phyloP scores from a whole-genome alignment of 2,329 filamentous ascomycete genomes.

The Geosmithia putterillii region DNA sequence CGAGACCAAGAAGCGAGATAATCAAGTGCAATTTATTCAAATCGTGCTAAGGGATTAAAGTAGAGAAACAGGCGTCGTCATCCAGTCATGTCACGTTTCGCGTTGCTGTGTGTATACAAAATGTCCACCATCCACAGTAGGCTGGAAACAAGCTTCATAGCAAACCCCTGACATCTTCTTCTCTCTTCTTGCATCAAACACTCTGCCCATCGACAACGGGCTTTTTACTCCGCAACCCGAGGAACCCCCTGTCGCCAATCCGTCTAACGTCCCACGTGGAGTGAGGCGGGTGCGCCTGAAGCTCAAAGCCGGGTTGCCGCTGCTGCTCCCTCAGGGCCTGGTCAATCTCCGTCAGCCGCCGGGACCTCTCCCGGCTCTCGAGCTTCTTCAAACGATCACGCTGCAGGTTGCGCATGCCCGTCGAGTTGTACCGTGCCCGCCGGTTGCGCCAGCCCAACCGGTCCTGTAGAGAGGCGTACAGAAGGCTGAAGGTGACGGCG shows the following conservation, averaged over 20 bases:
- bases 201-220: not conserved
- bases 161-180: too few species aligned
- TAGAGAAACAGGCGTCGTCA: not conserved
- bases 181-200: not conserved
- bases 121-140: too few species aligned
- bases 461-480: slow-evolving; percentile 4
- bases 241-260: not conserved
- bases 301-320: not conserved
- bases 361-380: slow-evolving; percentile 4
- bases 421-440: slow-evolving; percentile 5
- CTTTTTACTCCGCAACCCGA: not conserved
- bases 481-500: slow-evolving; percentile 3
- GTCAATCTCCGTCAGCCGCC: slow-evolving; percentile 7
- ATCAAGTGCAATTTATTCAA: not conserved
- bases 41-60: not conserved
- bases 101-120: not conserved
- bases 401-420: slow-evolving; percentile 5
- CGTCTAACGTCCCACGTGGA: slow-evolving; percentile 5
- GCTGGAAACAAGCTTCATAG: too few species aligned
- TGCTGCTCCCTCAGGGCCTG: slow-evolving; percentile 1
- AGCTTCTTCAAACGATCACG: slow-evolving; percentile 5
- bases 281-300: not conserved
- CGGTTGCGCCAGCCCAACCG: slow-evolving; percentile 6
- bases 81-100: not conserved
- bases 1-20: not conserved